phyloP scores from a whole-genome alignment of 2,329 filamentous ascomycete species.

The Colletotrichum sansevieriae region DNA sequence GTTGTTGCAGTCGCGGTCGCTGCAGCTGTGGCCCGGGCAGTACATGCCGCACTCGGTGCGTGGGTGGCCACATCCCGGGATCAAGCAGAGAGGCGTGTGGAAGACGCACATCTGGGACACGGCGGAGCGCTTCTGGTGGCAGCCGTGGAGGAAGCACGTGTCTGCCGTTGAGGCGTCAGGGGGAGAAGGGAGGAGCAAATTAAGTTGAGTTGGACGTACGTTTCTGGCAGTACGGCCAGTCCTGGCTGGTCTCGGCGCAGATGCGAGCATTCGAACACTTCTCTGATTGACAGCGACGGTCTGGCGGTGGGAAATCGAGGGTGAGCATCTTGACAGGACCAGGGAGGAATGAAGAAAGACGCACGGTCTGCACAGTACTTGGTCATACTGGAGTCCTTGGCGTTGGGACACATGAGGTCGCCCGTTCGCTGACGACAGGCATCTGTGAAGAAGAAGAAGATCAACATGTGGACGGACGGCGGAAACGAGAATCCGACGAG shows the following conservation, averaged over 20 bases:
- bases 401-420: conserved; percentile 41
- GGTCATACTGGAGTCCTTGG: conserved; percentile 27
- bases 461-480: not conserved
- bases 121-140: conserved; percentile 37
- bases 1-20: conserved; percentile 30
- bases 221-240: conserved; percentile 42
- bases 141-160: conserved; percentile 39
- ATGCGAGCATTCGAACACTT: conserved; percentile 31
- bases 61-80: conserved; percentile 35
- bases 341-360: not conserved
- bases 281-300: conserved; percentile 39
- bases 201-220: conserved; percentile 23
- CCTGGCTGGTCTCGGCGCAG: conserved; percentile 30
- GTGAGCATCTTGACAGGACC: not conserved
- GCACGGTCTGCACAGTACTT: conserved; percentile 43
- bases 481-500: not conserved
- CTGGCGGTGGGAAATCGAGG: not conserved
- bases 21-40: conserved; percentile 42
- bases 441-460: conserved; percentile 13
- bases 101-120: conserved; percentile 31
- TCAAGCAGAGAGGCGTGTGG: conserved; percentile 42
- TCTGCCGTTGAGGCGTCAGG: conserved; percentile 20
- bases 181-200: no score
- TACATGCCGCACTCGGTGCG: conserved; percentile 34
- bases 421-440: conserved; percentile 42